phyloP scores from a whole-genome alignment of 2,329 filamentous ascomycete species.

The Cercospora janseana region DNA sequence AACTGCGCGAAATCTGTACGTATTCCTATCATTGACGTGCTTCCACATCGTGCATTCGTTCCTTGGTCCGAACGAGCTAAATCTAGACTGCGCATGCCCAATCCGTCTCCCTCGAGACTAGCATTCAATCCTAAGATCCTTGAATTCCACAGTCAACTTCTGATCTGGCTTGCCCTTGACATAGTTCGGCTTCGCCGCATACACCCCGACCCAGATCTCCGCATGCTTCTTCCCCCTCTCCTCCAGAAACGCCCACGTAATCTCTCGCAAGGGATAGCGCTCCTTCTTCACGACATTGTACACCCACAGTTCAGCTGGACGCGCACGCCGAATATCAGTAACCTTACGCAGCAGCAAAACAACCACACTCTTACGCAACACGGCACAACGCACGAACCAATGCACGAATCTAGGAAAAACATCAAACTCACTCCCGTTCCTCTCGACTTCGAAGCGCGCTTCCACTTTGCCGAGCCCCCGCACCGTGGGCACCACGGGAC shows the following conservation, averaged over 20 bases:
- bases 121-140: slow-evolving; percentile 20
- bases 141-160: slow-evolving; percentile 21
- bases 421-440: slow-evolving; percentile 49
- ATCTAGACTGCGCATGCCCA: too few species aligned
- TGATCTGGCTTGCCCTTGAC: slow-evolving; percentile 8
- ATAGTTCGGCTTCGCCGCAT: slow-evolving; percentile 23
- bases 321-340: neutral
- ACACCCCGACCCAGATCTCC: slow-evolving; percentile 21
- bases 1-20: too few species aligned
- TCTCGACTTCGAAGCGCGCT: slow-evolving; percentile 23
- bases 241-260: slow-evolving; percentile 23
- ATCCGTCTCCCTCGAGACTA: slow-evolving; percentile 2
- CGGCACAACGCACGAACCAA: neutral
- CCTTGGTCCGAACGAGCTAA: too few species aligned
- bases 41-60: too few species aligned
- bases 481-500: slow-evolving; percentile 18
- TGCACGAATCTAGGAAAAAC: neutral
- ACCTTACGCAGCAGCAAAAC: neutral
- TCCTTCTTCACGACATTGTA: slow-evolving; percentile 46
- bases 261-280: slow-evolving; percentile 43
- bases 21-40: too few species aligned
- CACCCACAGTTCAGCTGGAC: slow-evolving; percentile 57
- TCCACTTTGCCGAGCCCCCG: slow-evolving; percentile 8
- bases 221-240: slow-evolving; percentile 20
- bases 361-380: neutral